Evolutionary conservation across 306 rosid genomes (phyloP), one percentile per base, ranked within the genome.

Genomic region (Aeschynomene evenia): DNA sequence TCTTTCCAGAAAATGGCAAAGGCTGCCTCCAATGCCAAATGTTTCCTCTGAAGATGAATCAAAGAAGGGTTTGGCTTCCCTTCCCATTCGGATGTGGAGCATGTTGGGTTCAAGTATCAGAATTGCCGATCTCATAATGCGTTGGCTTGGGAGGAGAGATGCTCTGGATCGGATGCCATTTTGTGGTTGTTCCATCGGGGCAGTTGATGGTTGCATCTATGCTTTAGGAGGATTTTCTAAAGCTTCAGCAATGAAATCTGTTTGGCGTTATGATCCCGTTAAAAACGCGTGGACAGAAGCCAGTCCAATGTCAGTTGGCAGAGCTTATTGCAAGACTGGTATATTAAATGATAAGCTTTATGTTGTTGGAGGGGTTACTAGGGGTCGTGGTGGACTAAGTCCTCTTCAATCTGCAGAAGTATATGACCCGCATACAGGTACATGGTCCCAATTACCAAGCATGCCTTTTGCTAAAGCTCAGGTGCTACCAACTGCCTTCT

Each of bases 361-460:
- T 67, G 83, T 60, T 67, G 83, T 65, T 79, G 83, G 83, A 43
- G 83, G 83, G 16, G 55, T 79, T 60, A 59, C 83, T 50, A 72
- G 79, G 75, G 75, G 83, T 29, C 79, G 53, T 22, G 83, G 83
- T 40, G 79, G 83, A 50, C 40, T 73, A 16, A 73, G 22, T 52
- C 79, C 83, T n/a, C 79, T 79, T 79, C 83, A 67, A 45, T 79
- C 83, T 39, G 83, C 79, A 31, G 83, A 79, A 79, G 79, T 79
- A 21, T 73, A 66, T 53, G 75, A 79, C 20, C 79, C 83, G 0
- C 71, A 51, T 23, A 73, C 79, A 0, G 60, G 83, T 10, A 15
- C 34, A 19, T 79, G 83, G 83, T 79, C 83, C 42, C 75, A 67
- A 66, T 72, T 79, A 74, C 83, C 83, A 37, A 79, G 55, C 75